Evolutionary conservation across 371 early-diverging fungal genomes (phyloP), one percentile per base, ranked within the genome.

Genomic region (Globomyces sp.): DNA sequence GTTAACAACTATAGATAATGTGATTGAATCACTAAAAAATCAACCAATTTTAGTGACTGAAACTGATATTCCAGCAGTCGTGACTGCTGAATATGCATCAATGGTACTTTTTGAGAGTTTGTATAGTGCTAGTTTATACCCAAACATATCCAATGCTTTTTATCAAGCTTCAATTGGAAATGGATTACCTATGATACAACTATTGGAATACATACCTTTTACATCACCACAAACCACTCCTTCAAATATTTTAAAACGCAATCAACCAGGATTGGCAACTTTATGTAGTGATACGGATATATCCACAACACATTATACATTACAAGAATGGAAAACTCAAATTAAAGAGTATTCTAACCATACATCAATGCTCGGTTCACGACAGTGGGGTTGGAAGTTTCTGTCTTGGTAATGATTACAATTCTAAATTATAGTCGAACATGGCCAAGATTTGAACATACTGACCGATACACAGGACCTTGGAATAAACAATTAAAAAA

Each of bases 401-500:
- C 11, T 10, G 8, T 3, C 40, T 9, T 44, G 44, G 44, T 40
- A 63, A 47, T 51, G 0, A 46, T 63, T 63, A 57, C 24, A 9
- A 24, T 39, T 39, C 13, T 4, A 6, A 39, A 55, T 39, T 39
- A 8, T 39, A 55, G 61, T 37, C 61, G 61, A n/a, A 60, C 61
- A 37, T 60, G 61, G 61, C 5, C 36, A 44, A 36, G 61, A 4
- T 37, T 42, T 44, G 43, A 40, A 2, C 9, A 37, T n/a, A 24
- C 40, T 13, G 74, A 75, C 58, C 41, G 75, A 10, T 77, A 63
- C 43, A 43, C 70, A 11, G 78, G 78, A 10, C 78, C 78, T 0
- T 77, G 78, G 78, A 68, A 66, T 52, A 55, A 65, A 36, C 71
- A 10, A 24, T 57, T 67, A 0, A 71, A 64, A 34, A 73, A 71